Percentiles rank a stretch among this genome's conserved stretches.
These are phyloP conservation scores for Laburnicola sp. DNA, from an alignment of 2,329 filamentous ascomycete species.

Conservation along the genomic window DNA sequence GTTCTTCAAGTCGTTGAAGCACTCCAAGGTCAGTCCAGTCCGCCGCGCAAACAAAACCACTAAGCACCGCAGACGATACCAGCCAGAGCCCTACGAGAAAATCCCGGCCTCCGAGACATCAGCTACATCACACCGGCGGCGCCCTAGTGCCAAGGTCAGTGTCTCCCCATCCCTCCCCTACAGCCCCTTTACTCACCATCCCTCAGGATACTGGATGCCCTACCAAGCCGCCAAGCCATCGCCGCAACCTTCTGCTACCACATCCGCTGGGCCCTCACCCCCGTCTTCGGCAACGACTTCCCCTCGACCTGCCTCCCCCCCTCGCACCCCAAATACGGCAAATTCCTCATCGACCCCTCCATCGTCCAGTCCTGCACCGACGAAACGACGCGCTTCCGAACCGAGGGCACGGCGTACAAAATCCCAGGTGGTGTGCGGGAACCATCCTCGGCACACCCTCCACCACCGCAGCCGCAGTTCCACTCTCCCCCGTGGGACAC, in stretches of 20 bases:
- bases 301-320: constrained; percentile 69
- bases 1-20: constrained; percentile 88
- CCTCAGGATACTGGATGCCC: constrained; percentile 96
- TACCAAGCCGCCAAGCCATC: constrained; percentile 81
- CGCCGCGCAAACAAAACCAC: constrained; percentile 3
- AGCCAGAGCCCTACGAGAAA: constrained; percentile 70
- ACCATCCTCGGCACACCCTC: constrained; percentile 12
- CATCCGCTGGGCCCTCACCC: constrained; percentile 83
- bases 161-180: no score
- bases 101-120: constrained; percentile 83
- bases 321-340: constrained; percentile 63
- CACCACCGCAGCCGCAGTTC: constrained; percentile 19
- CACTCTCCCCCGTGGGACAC: constrained; percentile 18
- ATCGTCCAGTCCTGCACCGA: constrained; percentile 43
- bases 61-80: constrained; percentile 71
- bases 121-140: constrained; percentile 90
- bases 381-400: constrained; percentile 45
- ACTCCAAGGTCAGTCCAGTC: constrained; percentile 70
- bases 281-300: constrained; percentile 85
- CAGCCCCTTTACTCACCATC: background rate
- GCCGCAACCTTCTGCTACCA: constrained; percentile 86
- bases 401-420: constrained; percentile 25
- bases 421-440: constrained; percentile 1
- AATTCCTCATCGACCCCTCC: constrained; percentile 47
- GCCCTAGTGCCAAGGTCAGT: constrained; percentile 74